phyloP scores from a whole-genome alignment of 192 early-diverging fungal genomes.

The Coemansia sp. region DNA sequence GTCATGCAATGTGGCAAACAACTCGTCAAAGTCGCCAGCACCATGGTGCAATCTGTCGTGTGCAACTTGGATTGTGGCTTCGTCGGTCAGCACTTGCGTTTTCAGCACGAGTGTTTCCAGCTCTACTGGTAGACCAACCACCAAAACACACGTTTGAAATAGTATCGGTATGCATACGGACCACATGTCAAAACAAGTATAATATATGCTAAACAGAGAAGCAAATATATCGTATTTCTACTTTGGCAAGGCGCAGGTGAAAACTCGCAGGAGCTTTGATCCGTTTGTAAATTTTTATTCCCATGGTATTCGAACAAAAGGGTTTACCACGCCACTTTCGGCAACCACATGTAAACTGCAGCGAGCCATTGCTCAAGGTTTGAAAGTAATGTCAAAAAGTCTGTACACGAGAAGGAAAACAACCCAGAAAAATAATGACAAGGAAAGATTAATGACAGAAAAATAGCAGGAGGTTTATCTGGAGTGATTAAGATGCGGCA shows the following conservation, averaged over 20 bases:
- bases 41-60: not conserved
- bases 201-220: too few species aligned
- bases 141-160: not conserved
- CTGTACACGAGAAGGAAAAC: not conserved
- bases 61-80: not conserved
- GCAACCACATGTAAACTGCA: too few species aligned
- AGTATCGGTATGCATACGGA: too few species aligned
- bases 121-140: too few species aligned
- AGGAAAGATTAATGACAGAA: not conserved
- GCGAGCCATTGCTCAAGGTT: too few species aligned
- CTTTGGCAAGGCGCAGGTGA: too few species aligned
- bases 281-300: too few species aligned
- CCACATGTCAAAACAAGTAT: too few species aligned
- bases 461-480: not conserved
- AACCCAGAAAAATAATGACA: not conserved
- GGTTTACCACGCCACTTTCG: not conserved
- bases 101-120: too few species aligned
- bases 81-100: not conserved
- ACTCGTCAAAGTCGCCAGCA: not conserved
- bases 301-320: not conserved
- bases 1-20: not conserved
- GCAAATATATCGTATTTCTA: too few species aligned
- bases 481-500: conserved; percentile 33
- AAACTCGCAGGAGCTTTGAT: too few species aligned
- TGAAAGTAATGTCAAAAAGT: not conserved